phyloP scores from a whole-genome alignment of 139 green algal genomes.

The Eudorina sp. region DNA sequence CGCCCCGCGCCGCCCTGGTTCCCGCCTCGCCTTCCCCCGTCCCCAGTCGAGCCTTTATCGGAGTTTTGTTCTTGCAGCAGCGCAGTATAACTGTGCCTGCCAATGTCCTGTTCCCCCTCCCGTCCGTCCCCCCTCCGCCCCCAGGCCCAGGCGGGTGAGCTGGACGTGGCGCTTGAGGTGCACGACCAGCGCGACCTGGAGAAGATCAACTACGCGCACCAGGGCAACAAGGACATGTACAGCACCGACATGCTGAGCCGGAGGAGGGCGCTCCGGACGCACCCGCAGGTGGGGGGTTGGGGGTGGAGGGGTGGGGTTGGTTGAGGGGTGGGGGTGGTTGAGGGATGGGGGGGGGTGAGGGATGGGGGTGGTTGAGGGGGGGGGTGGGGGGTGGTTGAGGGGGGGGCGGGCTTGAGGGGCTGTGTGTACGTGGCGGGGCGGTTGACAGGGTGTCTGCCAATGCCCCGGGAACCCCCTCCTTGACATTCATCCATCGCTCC shows the following conservation, averaged over 20 bases:
- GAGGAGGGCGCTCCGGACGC: background rate
- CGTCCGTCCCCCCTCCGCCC: background rate
- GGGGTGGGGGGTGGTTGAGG: too few species aligned
- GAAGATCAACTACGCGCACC: conserved; percentile 29
- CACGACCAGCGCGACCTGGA: background rate
- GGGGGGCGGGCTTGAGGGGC: too few species aligned
- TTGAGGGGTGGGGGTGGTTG: background rate
- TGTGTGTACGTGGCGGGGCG: too few species aligned
- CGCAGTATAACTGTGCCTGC: background rate
- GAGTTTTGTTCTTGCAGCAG: background rate
- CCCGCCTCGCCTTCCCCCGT: background rate
- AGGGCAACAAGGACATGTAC: conserved; percentile 43
- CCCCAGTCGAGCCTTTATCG: background rate
- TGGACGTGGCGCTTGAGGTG: conserved; percentile 34
- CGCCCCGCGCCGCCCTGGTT: background rate
- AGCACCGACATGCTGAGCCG: background rate
- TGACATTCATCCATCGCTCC: too few species aligned
- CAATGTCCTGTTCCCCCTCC: background rate
- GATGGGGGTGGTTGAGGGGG: too few species aligned
- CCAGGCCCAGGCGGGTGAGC: background rate
- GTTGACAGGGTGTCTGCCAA: too few species aligned
- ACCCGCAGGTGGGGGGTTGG: background rate
- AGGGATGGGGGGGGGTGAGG: too few species aligned
- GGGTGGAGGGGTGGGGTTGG: background rate
- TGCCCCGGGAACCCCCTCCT: too few species aligned